Evolutionary conservation across 305 asterid species (phyloP).

Genomic region (Fraxinus baroniana): DNA sequence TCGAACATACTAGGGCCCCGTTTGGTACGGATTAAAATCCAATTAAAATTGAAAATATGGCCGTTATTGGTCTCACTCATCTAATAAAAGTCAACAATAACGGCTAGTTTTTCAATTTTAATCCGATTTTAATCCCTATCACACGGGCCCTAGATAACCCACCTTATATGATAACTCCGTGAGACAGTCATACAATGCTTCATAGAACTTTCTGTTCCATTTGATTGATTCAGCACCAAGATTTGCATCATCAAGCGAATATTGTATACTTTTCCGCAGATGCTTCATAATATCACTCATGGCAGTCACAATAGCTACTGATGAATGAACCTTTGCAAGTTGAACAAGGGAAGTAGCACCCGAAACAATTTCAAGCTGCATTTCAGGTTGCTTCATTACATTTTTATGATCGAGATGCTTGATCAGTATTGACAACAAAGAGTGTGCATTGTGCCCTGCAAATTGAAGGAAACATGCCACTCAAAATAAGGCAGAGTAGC

Average conservation of each 20-base stretch:
- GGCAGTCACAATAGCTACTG: constrained; percentile 80
- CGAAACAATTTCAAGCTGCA: constrained; percentile 91
- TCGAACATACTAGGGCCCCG: neutral
- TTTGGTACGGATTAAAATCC: too few species aligned
- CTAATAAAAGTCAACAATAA: too few species aligned
- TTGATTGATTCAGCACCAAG: constrained; percentile 68
- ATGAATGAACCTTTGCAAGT: constrained; percentile 64
- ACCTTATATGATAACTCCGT: constrained; percentile 86
- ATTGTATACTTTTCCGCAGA: constrained; percentile 85
- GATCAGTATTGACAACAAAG: constrained; percentile 74
- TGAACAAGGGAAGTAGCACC: constrained; percentile 68
- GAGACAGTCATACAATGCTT: constrained; percentile 88
- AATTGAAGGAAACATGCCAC: neutral
- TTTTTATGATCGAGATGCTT: constrained; percentile 97
- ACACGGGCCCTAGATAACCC: constrained; percentile 1
- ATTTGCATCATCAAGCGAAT: constrained; percentile 68
- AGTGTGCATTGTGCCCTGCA: constrained; percentile 81
- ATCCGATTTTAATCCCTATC: too few species aligned
- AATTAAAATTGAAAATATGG: too few species aligned
- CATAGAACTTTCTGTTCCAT: constrained; percentile 70
- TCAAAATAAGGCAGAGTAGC: constrained; percentile 15
- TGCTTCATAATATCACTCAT: constrained; percentile 87
- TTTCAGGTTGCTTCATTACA: constrained; percentile 77
- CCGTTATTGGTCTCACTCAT: too few species aligned
- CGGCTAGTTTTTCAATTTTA: too few species aligned